Base-by-base conservation (phyloP, 768 basidiomycete genomes). In the Coprinopsis cinerea region DNA sequence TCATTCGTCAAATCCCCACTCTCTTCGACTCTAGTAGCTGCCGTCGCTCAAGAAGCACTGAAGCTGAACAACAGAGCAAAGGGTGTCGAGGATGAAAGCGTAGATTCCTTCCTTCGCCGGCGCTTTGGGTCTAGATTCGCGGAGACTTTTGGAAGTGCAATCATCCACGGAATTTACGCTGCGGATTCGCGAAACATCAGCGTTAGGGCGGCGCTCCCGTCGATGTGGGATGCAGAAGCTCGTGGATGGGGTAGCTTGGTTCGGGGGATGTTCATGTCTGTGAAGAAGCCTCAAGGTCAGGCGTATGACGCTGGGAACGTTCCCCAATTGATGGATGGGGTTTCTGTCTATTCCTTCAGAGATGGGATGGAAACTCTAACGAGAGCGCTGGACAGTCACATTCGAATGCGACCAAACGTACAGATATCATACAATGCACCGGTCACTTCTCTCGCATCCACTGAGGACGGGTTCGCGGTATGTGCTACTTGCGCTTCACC, bases 81-180 rank as follows among this genome's bases (percentile, higher is more conserved):
- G 15, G 59, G 61, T 15, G 44, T 61, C 7, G 59, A 67, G 1
- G 95, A 99, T 63, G 92, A 96, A 59, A 84, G 83, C 0, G 73
- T 98, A 6, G 83, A 97, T 54, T 64, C 79, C 0, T 88, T 98
- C 55, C 61, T 97, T 48, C 62, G 77, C 0, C 75, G 89, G 11
- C 73, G 90, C 20, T 87, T 96, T 49, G 89, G 91, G 0, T 62
- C 72, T 4, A 64, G 72, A 1, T 78, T 94, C 57, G 91, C 94
- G 1, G 76, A 81, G 14, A 75, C 77, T 2, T 75, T 97, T 48
- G 82, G 87, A 35, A 61, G 90, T 76, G 85, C 94, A 0, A 69
- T 96, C 51, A 81, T 92, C 1, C 94, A 96, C 59, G 95, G 95
- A 0, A 88, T 98, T 48, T 97, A 97, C 61, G 92, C 92, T 1